Conservation (phyloP, 495 filamentous ascomycete species). For the Aspergillus cristatus region DNA sequence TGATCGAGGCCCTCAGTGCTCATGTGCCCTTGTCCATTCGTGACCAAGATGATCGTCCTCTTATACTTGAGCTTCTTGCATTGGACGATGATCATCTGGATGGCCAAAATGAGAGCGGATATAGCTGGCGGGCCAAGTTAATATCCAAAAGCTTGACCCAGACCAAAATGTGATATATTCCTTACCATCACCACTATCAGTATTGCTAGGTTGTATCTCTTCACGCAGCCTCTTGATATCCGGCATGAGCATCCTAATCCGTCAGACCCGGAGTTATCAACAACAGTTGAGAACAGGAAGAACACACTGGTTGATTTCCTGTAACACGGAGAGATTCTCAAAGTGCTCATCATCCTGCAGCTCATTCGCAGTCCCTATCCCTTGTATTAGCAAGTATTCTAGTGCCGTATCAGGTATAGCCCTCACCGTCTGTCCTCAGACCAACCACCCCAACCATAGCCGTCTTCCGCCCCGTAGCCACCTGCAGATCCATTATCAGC, state of each 20-base stretch:
- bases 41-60: constrained; percentile 73
- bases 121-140: constrained; percentile 42
- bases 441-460: constrained; percentile 72
- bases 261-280: too few species aligned
- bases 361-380: constrained; percentile 56
- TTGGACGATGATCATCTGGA: constrained; percentile 71
- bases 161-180: constrained; percentile 1
- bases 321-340: constrained; percentile 66
- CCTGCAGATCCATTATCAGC: constrained; percentile 29
- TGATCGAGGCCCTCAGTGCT: constrained; percentile 54
- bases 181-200: constrained; percentile 66
- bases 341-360: constrained; percentile 57
- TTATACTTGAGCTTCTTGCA: constrained; percentile 88
- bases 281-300: too few species aligned
- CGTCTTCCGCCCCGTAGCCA: constrained; percentile 76
- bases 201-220: constrained; percentile 53
- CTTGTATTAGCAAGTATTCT: not conserved
- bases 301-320: constrained; percentile 56
- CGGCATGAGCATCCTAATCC: constrained; percentile 53
- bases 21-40: constrained; percentile 64
- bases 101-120: constrained; percentile 75
- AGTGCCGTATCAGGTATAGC: not conserved
- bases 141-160: not conserved
- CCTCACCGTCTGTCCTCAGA: constrained; percentile 61
- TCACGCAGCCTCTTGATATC: constrained; percentile 55